Percentiles rank a stretch among this genome's conserved stretches.
Conservation (phyloP, 2,329 filamentous ascomycete species). For the Hirsutella rhossiliensis region DNA sequence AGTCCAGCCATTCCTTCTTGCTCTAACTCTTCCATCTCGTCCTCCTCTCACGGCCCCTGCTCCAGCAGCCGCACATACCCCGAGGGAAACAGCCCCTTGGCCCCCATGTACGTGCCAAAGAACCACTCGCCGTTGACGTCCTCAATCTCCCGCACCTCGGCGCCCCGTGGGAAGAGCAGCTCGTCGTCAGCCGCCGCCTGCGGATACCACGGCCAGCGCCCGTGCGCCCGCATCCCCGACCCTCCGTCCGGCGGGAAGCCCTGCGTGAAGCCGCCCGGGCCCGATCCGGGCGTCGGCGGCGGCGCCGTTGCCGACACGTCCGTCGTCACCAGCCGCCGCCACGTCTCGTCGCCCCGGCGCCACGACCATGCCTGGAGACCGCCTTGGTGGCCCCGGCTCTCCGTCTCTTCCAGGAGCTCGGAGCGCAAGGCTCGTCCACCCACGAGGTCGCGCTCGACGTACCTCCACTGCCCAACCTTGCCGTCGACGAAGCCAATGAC, state of each 20-base stretch:
- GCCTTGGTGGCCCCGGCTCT: slow-evolving; percentile 13
- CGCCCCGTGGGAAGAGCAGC: slow-evolving; percentile 69
- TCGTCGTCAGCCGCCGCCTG: slow-evolving; percentile 56
- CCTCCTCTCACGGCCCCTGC: background rate
- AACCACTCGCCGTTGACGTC: slow-evolving; percentile 89
- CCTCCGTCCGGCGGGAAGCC: slow-evolving; percentile 67
- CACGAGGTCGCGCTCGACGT: slow-evolving; percentile 60
- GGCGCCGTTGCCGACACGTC: slow-evolving; percentile 36
- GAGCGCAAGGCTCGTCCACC: slow-evolving; percentile 62
- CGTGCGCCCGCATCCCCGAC: slow-evolving; percentile 48
- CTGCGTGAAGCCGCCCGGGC: slow-evolving; percentile 12
- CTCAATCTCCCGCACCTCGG: slow-evolving; percentile 72
- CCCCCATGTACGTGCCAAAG: slow-evolving; percentile 74
- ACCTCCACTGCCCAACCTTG: slow-evolving; percentile 52
- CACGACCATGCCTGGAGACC: slow-evolving; percentile 41
- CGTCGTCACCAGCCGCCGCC: slow-evolving; percentile 35
- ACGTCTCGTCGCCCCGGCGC: slow-evolving; percentile 26
- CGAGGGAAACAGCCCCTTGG: slow-evolving; percentile 67
- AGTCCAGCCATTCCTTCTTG: background rate
- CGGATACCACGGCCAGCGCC: slow-evolving; percentile 71
- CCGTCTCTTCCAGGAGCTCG: slow-evolving; percentile 31
- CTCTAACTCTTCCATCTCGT: background rate
- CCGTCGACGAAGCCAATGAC: slow-evolving; percentile 64
- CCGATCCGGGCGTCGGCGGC: slow-evolving; percentile 13
- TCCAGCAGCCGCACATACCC: slow-evolving; percentile 50